A percentile compares a stretch with the other conserved stretches of the same genome.
Conservation (phyloP, 169 alveolate species). For the Cystoisospora suis region DNA sequence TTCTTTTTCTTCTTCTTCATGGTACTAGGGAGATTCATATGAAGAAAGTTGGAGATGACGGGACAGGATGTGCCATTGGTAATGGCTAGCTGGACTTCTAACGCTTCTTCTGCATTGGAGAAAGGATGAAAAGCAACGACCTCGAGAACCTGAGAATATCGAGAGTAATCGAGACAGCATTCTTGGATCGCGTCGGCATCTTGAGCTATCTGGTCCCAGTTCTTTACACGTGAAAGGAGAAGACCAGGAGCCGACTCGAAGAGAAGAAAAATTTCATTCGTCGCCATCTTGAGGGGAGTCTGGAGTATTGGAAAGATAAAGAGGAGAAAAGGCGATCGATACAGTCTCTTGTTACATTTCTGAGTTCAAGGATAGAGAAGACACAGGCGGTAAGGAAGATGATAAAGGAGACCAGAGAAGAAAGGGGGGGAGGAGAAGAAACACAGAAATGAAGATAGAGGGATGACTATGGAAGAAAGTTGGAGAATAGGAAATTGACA, state of each 20-base stretch:
- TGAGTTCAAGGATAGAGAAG: no score
- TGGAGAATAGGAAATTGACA: not conserved
- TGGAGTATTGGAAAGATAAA: no score
- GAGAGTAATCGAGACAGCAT: conserved; percentile 31
- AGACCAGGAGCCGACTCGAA: conserved; percentile 70
- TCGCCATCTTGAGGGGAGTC: conserved; percentile 38
- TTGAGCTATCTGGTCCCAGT: conserved; percentile 70
- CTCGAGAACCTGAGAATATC: conserved; percentile 41
- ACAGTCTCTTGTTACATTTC: no score
- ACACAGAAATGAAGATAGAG: not conserved
- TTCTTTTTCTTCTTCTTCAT: conserved; percentile 21
- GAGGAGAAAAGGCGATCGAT: not conserved
- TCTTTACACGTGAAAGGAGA: conserved; percentile 75
- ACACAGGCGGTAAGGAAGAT: no score
- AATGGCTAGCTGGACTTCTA: conserved; percentile 58
- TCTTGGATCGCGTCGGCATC: conserved; percentile 62
- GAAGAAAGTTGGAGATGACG: conserved; percentile 41
- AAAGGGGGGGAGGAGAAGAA: not conserved
- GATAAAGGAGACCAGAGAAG: not conserved
- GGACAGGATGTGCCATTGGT: conserved; percentile 59
- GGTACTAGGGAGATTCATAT: conserved; percentile 51
- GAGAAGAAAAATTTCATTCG: conserved; percentile 54
- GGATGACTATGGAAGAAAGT: not conserved
- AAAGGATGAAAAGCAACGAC: conserved; percentile 65
- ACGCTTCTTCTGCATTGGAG: conserved; percentile 66